phyloP scores from a whole-genome alignment of 208 protist genomes.

The Trypanosoma congolense region DNA sequence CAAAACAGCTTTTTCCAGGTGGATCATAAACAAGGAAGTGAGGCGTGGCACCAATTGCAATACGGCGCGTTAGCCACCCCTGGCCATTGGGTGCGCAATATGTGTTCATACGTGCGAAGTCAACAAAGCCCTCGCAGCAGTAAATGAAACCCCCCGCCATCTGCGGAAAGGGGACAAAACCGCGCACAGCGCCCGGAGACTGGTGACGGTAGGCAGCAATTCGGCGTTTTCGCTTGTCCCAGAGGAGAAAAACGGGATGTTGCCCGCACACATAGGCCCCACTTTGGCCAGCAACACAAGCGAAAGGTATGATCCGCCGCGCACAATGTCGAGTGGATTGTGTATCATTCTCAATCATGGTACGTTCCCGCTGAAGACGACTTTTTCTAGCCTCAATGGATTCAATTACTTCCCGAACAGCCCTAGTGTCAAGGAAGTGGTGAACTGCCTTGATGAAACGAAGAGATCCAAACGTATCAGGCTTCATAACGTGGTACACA shows the following conservation, averaged over 20 bases:
- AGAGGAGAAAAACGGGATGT: slow-evolving; percentile 75
- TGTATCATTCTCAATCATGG: slow-evolving; percentile 50
- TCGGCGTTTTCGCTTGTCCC: slow-evolving; percentile 35
- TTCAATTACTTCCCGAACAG: slow-evolving; percentile 67
- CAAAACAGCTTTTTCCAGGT: slow-evolving; percentile 58
- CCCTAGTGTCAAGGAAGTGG: slow-evolving; percentile 70
- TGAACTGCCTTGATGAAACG: slow-evolving; percentile 70
- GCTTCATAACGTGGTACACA: slow-evolving; percentile 48
- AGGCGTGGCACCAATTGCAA: slow-evolving; percentile 72
- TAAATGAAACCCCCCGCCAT: slow-evolving; percentile 65
- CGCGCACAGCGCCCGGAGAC: slow-evolving; percentile 43
- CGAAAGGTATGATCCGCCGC: slow-evolving; percentile 57
- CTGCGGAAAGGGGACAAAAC: slow-evolving; percentile 70
- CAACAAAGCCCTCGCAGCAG: slow-evolving; percentile 75
- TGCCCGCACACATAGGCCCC: slow-evolving; percentile 85
- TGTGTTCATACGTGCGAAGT: slow-evolving; percentile 66
- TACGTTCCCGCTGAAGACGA: slow-evolving; percentile 50
- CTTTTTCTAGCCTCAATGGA: slow-evolving; percentile 70
- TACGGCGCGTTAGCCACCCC: slow-evolving; percentile 70
- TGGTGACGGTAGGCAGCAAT: slow-evolving; percentile 67
- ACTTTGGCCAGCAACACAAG: slow-evolving; percentile 31
- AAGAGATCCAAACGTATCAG: slow-evolving; percentile 34
- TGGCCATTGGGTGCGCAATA: slow-evolving; percentile 36
- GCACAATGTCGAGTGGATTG: slow-evolving; percentile 60
- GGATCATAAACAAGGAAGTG: slow-evolving; percentile 76